A percentile compares a stretch with the other conserved stretches of the same genome.
Evolutionary conservation across 345 rosid species (phyloP).

Genomic region (Eucalyptus leucophloia): DNA sequence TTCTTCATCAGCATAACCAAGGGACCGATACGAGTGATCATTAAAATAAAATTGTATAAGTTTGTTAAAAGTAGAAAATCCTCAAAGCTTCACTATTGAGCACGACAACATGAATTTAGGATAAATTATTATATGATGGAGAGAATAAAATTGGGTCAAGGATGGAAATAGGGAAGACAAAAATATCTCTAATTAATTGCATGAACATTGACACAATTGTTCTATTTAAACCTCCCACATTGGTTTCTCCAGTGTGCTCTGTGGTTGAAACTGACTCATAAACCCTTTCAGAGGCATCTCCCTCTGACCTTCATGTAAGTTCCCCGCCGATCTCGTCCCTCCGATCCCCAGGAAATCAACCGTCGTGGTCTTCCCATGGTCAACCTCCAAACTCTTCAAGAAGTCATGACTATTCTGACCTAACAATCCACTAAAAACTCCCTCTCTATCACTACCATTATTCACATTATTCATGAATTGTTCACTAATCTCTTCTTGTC

Average conservation of each 20-base stretch:
- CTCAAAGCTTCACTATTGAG: neutral
- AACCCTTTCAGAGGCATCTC: constrained; percentile 9
- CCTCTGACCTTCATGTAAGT: constrained; percentile 12
- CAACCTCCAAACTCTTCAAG: neutral
- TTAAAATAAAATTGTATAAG: neutral
- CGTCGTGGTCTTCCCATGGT: constrained; percentile 8
- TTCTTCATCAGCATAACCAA: neutral
- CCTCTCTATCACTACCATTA: neutral
- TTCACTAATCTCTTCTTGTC: neutral
- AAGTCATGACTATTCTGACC: neutral
- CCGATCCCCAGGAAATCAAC: constrained; percentile 59
- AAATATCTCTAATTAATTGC: neutral
- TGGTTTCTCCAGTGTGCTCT: constrained; percentile 15
- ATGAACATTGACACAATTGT: neutral
- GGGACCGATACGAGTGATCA: neutral
- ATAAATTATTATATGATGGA: neutral
- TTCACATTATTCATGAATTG: neutral
- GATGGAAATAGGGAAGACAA: neutral
- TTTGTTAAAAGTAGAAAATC: neutral
- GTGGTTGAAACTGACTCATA: constrained; percentile 20
- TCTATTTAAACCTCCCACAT: constrained; percentile 21
- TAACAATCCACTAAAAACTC: neutral
- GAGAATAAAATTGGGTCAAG: neutral
- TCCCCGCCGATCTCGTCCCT: constrained; percentile 11
- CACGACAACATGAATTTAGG: neutral